Base-by-base conservation (phyloP, 352 stramenopile species). In the Phytophthora cactorum region DNA sequence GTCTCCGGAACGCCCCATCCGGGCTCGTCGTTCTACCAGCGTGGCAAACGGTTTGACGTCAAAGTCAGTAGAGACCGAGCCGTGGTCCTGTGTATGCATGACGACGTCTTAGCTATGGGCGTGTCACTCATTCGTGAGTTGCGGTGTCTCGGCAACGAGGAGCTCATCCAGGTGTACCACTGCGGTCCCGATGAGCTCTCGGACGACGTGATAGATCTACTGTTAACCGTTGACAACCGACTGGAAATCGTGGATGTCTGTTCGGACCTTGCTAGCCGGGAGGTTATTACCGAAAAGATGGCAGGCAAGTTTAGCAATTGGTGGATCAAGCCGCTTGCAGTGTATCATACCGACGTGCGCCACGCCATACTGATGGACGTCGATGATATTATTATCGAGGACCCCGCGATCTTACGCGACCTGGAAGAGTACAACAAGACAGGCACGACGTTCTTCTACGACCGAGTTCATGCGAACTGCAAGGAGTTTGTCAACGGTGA, bases 1-100 rank as follows among this genome's bases (percentile, higher is more conserved):
- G 50, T 66, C 1, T 44, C 34, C 5, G 36, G 51, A 4, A 67
- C 57, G 29, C 44, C 64, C 5, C 64, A 72, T 25, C 64, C 64
- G 7, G 36, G 15, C 10, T 61, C 66, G 29, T 46, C 52, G 11
- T 45, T 45, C 39, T 45, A 45, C 39, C 39, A 22, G 15, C 39
- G 14, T 25, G 39, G 12, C 14, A 22, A 45, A 22, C 39, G 7
- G 12, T 45, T 45, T 11, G 39, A 45, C 39, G 3, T 22, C 4
- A 22, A n/a, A 6, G 15, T 45, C 12, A 22, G 4, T 5, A n/a
- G 39, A 25, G 39, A 45, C 39, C 39, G 39, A 4, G 12, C 39
- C 3, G 39, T 45, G 39, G 4, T 45, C 4, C 15, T 45, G 39
- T 45, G 39, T 45, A 45, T 45, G 39, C 39, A 45, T 22, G 15